phyloP scores from a whole-genome alignment of 2,329 filamentous ascomycete genomes.

The Cercospora nicotianae region DNA sequence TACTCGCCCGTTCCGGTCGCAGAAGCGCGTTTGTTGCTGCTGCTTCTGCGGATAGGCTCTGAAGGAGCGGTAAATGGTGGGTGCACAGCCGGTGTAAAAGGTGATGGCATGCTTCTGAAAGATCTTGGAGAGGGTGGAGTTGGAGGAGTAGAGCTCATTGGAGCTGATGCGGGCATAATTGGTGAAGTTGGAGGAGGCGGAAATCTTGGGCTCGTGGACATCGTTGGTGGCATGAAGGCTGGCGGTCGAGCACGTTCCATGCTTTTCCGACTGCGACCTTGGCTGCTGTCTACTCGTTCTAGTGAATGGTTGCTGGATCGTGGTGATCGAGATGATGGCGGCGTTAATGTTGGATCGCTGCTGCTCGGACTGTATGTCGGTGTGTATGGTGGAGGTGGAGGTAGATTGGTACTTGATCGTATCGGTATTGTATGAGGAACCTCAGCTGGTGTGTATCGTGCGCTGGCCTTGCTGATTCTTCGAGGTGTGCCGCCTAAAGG shows the following conservation, averaged over 20 bases:
- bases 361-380: slow-evolving; percentile 1
- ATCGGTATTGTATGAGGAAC: not conserved
- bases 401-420: not conserved
- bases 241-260: not conserved
- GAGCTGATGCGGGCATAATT: not conserved
- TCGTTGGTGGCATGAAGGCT: not conserved
- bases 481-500: slow-evolving; percentile 20
- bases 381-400: slow-evolving; percentile 17
- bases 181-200: not conserved
- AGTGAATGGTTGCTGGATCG: slow-evolving; percentile 15
- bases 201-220: not conserved
- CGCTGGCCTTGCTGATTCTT: slow-evolving; percentile 14
- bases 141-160: not conserved
- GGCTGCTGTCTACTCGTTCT: slow-evolving; percentile 11
- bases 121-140: not conserved
- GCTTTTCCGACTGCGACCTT: slow-evolving; percentile 3
- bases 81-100: slow-evolving; percentile 1
- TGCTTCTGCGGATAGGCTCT: slow-evolving; percentile 1
- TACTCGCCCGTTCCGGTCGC: slow-evolving; percentile 12
- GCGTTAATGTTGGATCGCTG: slow-evolving; percentile 9
- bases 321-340: slow-evolving; percentile 9
- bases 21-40: not conserved
- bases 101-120: slow-evolving; percentile 5
- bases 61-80: not conserved
- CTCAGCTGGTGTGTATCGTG: slow-evolving; percentile 14